Evolutionary conservation across 768 basidiomycete species (phyloP), one percentile per base, ranked within the genome.

Genomic region (Pholiota microspora): DNA sequence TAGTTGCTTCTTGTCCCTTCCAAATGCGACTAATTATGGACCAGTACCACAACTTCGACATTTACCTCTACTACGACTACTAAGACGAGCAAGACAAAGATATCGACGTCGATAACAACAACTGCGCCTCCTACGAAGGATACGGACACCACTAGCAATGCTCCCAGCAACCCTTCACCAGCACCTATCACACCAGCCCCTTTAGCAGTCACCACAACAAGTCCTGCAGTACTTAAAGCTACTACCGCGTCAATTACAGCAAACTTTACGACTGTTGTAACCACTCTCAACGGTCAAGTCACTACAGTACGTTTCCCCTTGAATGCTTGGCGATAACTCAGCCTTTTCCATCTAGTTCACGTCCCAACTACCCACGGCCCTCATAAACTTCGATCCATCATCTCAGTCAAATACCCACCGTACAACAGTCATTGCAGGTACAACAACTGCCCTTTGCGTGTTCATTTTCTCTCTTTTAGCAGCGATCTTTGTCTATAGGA

Each of bases 351-450:
- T n/a, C n/a, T 46, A 63, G 62, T 40, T 61, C 35, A 63, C 62
- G 3, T 69, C 69, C 12, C 56, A 60, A 25, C 49, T 68, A 21
- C 72, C 71, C 2, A 72, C 71, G 2, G 65, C 68, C 7, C 68
- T 73, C 15, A 62, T 67, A 9, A 58, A 65, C 16, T 8, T 23
- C 21, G 21, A 23, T 8, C 53, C 68, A 4, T 31, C 49, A 2
- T 46, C 56, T 7, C 36, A 45, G 15, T 45, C 56, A 7, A 48
- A 50, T 32, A 51, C 57, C 7, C 40, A 64, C 3, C 75, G 75
- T 16, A 75, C 71, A 1, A 70, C 72, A 34, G 66, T 75, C 35
- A 78, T 80, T 27, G 77, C 73, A 2, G 77, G 76, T 2, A 65
- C 72, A 3, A 74, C 76, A 27, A 68, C 70, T 4, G 77, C 70